Base-by-base conservation (phyloP, 495 filamentous ascomycete species). In the Annulohypoxylon nitens region DNA sequence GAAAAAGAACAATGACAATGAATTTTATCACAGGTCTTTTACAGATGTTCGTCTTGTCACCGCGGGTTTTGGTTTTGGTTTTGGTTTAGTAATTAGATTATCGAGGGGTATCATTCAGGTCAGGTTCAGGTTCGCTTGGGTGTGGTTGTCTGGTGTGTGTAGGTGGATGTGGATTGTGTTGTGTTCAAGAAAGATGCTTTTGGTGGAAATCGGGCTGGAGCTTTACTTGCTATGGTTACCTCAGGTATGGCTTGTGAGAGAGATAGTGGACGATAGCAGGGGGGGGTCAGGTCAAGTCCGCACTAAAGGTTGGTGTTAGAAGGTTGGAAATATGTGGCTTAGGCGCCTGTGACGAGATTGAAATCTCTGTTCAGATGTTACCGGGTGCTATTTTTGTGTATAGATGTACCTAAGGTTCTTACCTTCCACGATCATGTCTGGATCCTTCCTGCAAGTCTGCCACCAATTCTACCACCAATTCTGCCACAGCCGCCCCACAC, bases 151-250 rank as follows among this genome's bases (percentile, higher is more conserved):
- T 67, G 63, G 58, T 37, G 62, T 63, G 39, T 43, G 30, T 3
- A 30, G 3, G 30, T 30, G 30, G 30, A 30, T 47, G 43, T 47
- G 65, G 70, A 62, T 74, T 74, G 57, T 74, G 62, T 67, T 75
- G 67, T 70, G 72, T 67, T 69, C 55, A 67, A 75, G 61, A 67
- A 70, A 70, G 62, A 39, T 64, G 58, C 58, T 63, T 75, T 70
- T 75, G 63, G 63, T 67, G 67, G 72, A 75, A 70, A 75, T 70
- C 63, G 72, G 72, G 67, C 67, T 70, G 23, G 67, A 75, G 71
- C 66, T 67, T 25, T 26, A 43, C 37, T 23, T 39, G 36, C 36
- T 10, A 23, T 30, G 20, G 23, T 26, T 54, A 54, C 50, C 20
- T 39, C 33, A 39, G 30, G 36, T 26, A 43, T 60, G 37, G 34